Percentiles rank a stretch among this genome's conserved stretches.
These are phyloP conservation scores for Daldinia caldariorum DNA, from an alignment of 495 filamentous ascomycete species.

Conservation along the genomic window DNA sequence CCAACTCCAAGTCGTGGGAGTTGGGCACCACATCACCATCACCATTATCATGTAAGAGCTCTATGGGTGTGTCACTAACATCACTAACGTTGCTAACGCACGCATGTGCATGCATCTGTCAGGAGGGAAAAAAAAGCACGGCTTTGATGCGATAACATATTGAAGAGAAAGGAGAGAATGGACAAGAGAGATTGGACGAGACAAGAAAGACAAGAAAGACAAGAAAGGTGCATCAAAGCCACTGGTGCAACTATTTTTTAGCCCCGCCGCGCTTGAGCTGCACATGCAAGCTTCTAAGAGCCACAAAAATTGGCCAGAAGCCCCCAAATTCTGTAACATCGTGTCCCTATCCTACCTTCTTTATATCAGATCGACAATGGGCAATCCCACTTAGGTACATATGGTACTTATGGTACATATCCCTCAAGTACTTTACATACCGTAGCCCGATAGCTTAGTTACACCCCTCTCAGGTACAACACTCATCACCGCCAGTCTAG, in stretches of 20 bases:
- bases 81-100: conserved; percentile 17
- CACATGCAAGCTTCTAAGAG: conserved; percentile 19
- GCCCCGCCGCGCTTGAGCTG: conserved; percentile 34
- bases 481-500: conserved; percentile 41
- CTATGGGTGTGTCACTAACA: not conserved
- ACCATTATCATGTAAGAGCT: not conserved
- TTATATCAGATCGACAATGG: conserved; percentile 35
- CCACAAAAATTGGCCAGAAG: conserved; percentile 35
- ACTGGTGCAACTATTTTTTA: conserved; percentile 17
- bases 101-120: conserved; percentile 1
- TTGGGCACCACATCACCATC: conserved; percentile 12
- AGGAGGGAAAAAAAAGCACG: conserved; percentile 38
- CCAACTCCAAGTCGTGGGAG: not conserved
- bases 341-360: conserved; percentile 36
- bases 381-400: conserved; percentile 23
- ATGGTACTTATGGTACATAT: conserved; percentile 9
- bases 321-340: conserved; percentile 33
- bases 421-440: conserved; percentile 25
- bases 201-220: conserved; percentile 35
- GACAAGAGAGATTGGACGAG: conserved; percentile 11
- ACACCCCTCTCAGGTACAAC: conserved; percentile 31
- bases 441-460: conserved; percentile 21
- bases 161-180: conserved; percentile 13
- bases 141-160: conserved; percentile 16
- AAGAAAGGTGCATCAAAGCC: conserved; percentile 19